Conservation (phyloP, 768 basidiomycete genomes). For the Galerina sulciceps region DNA sequence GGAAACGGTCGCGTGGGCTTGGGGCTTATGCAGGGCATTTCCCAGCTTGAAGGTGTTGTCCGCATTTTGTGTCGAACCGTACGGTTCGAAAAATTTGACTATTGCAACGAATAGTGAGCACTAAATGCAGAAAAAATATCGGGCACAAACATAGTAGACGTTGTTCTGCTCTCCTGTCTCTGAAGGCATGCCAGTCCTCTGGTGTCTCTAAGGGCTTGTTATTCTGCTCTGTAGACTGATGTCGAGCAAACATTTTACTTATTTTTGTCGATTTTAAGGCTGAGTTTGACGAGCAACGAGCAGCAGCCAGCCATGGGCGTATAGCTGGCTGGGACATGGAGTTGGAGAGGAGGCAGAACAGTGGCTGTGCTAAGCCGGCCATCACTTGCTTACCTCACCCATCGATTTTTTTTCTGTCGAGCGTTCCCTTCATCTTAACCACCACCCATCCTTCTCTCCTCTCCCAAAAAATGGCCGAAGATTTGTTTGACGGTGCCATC, state of each 20-base stretch:
- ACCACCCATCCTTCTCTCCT: conserved; percentile 34
- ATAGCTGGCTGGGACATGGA: conserved; percentile 42
- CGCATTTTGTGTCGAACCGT: conserved; percentile 79
- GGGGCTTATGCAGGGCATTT: conserved; percentile 68
- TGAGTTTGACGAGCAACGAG: conserved; percentile 32
- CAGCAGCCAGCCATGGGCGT: conserved; percentile 40
- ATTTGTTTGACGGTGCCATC: conserved; percentile 94
- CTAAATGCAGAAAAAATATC: neutral
- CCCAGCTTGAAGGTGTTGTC: conserved; percentile 76
- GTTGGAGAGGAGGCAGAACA: conserved; percentile 16
- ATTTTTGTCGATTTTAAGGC: conserved; percentile 9
- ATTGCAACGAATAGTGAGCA: conserved; percentile 15
- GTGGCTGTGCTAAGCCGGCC: conserved; percentile 51
- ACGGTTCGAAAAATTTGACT: conserved; percentile 67
- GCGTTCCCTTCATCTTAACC: conserved; percentile 43
- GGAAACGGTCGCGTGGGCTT: conserved; percentile 77
- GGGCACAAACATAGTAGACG: conserved; percentile 45
- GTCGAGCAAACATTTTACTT: conserved; percentile 19
- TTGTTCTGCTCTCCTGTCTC: conserved; percentile 58
- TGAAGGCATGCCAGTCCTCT: conserved; percentile 71
- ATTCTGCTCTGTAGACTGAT: conserved; percentile 30
- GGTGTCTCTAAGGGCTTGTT: conserved; percentile 42
- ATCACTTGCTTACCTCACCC: conserved; percentile 60
- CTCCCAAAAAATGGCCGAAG: conserved; percentile 74
- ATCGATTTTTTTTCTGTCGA: conserved; percentile 52